Percentiles rank a stretch among this genome's conserved stretches.
Evolutionary conservation across 164 flowering plant genomes (phyloP).

Genomic region (Piper betle): DNA sequence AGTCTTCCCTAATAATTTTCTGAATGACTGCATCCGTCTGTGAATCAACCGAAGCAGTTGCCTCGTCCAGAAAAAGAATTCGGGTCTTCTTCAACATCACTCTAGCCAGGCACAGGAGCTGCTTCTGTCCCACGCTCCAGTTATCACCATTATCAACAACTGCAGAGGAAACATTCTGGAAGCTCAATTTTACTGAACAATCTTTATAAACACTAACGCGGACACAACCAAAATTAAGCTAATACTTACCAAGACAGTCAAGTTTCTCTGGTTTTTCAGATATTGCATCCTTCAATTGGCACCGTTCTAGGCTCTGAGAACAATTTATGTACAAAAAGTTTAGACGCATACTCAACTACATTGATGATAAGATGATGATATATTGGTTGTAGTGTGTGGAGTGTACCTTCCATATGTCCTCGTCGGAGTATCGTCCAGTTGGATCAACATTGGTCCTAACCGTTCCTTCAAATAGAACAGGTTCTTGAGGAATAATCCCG

Average conservation of each 20-base stretch:
- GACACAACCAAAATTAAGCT: not conserved
- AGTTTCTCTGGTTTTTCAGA: too few species aligned
- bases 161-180: conserved; percentile 11
- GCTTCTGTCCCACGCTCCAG: conserved; percentile 85
- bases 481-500: conserved; percentile 87
- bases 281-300: too few species aligned
- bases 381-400: not conserved
- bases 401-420: conserved; percentile 68
- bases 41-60: conserved; percentile 83
- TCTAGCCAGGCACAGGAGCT: conserved; percentile 75
- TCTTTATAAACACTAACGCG: not conserved
- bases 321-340: not conserved
- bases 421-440: conserved; percentile 55
- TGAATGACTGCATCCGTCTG: conserved; percentile 71
- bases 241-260: too few species aligned
- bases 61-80: conserved; percentile 80
- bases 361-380: not conserved
- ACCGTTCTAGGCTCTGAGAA: too few species aligned
- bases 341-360: not conserved
- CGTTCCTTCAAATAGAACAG: conserved; percentile 74
- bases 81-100: conserved; percentile 55
- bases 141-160: conserved; percentile 83
- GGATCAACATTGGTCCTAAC: conserved; percentile 80
- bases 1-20: conserved; percentile 58
- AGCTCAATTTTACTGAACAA: not conserved